phyloP scores from a whole-genome alignment of 176 grass and related monocot species.

The Neostapfia colusana region DNA sequence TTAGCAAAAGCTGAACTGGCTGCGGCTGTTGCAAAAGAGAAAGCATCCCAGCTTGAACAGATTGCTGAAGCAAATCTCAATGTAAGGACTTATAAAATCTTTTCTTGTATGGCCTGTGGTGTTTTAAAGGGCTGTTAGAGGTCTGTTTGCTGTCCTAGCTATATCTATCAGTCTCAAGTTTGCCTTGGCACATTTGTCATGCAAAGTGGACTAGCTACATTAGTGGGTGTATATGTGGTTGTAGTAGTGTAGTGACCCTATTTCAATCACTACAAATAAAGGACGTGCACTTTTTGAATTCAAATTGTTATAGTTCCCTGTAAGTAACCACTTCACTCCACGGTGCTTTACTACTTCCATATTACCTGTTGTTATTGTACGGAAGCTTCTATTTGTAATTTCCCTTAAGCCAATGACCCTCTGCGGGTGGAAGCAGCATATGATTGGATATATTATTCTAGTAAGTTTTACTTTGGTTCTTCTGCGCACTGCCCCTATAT shows the following conservation, averaged over 20 bases:
- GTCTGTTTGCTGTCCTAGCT: constrained; percentile 11
- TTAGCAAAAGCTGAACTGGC: constrained; percentile 79
- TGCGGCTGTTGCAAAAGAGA: constrained; percentile 84
- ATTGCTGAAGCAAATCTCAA: constrained; percentile 97
- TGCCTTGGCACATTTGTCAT: neutral
- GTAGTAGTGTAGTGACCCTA: neutral
- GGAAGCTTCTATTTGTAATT: neutral
- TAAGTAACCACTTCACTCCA: neutral
- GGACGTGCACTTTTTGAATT: neutral
- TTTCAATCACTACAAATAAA: neutral
- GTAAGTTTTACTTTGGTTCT: neutral
- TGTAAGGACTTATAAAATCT: constrained; percentile 53
- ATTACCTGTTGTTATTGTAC: neutral
- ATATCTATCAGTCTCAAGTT: constrained; percentile 5
- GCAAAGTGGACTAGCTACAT: neutral
- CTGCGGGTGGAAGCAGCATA: neutral
- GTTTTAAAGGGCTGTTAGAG: constrained; percentile 16
- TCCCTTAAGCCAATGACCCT: neutral
- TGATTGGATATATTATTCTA: neutral
- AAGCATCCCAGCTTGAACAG: constrained; percentile 84
- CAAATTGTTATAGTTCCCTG: neutral
- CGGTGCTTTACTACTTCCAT: neutral
- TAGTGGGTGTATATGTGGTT: neutral
- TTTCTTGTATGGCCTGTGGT: constrained; percentile 26
- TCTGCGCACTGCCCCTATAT: neutral